Evolutionary conservation across 108 stramenopile genomes (phyloP).

Genomic region (Mediolabrus comicus): DNA sequence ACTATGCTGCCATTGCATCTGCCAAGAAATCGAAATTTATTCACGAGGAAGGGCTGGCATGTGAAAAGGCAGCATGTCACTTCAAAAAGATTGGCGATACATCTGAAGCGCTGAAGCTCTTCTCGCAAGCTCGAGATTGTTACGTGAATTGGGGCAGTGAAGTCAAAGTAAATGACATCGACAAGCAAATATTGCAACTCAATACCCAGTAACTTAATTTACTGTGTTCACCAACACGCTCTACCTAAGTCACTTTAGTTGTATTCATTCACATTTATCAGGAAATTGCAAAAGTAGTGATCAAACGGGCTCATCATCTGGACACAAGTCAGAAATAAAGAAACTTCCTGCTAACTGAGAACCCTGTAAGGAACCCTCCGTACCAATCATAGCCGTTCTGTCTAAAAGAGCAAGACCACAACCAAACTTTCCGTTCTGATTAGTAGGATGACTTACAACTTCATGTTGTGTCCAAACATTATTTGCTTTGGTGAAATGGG

Average conservation of each 20-base stretch:
- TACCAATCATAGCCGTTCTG: neutral
- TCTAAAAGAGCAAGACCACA: neutral
- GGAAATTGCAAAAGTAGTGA: neutral
- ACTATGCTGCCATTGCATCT: conserved; percentile 4
- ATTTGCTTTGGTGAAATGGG: neutral
- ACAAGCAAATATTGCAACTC: neutral
- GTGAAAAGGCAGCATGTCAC: neutral
- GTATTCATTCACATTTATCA: neutral
- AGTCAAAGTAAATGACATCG: neutral
- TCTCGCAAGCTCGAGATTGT: neutral
- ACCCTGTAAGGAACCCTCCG: neutral
- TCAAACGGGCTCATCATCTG: neutral
- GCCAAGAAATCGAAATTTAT: neutral
- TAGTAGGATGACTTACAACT: neutral
- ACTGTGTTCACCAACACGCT: too few species aligned
- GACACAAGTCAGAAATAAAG: neutral
- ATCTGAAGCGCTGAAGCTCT: neutral
- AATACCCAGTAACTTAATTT: too few species aligned
- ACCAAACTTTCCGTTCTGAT: neutral
- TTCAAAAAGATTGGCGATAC: conserved; percentile 1
- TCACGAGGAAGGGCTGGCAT: neutral
- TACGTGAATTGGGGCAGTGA: neutral
- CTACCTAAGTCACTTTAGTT: too few species aligned
- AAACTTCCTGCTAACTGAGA: neutral
- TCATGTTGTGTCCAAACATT: neutral